Conservation (phyloP, 192 early-diverging fungal species). For the Coemansia sp. region DNA sequence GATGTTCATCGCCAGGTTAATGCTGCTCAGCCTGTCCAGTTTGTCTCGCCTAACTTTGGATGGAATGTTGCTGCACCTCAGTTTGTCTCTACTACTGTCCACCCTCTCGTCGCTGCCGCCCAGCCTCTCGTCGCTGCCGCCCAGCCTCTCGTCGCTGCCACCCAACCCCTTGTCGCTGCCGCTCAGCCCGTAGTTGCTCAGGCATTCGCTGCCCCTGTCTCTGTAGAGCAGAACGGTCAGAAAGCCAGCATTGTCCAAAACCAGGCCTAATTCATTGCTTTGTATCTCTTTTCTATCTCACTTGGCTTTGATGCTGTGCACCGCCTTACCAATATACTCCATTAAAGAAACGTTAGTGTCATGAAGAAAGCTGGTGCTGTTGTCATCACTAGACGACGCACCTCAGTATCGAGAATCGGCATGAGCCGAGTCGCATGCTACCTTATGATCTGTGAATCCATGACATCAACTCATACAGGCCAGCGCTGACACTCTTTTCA, state of each 20-base stretch:
- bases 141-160: conserved; percentile 7
- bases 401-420: background rate
- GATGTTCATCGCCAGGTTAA: conserved; percentile 42
- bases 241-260: conserved; percentile 32
- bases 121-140: conserved; percentile 8
- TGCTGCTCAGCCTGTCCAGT: conserved; percentile 17
- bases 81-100: conserved; percentile 14
- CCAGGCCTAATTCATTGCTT: conserved; percentile 15
- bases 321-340: conserved; percentile 4
- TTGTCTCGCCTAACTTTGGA: conserved; percentile 14
- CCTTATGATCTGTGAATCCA: background rate
- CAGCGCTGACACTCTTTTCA: background rate
- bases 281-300: background rate
- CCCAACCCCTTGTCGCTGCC: conserved; percentile 10
- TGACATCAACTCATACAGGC: background rate
- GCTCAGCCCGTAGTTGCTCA: conserved; percentile 16
- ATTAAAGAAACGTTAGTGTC: background rate
- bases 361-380: background rate
- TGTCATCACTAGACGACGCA: background rate
- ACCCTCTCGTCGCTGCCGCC: conserved; percentile 2
- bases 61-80: conserved; percentile 16
- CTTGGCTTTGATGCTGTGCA: background rate
- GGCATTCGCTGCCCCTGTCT: conserved; percentile 13
- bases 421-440: background rate
- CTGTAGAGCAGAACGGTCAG: conserved; percentile 32